Base-by-base conservation (phyloP, 345 rosid genomes). In the Citrus maxima region DNA sequence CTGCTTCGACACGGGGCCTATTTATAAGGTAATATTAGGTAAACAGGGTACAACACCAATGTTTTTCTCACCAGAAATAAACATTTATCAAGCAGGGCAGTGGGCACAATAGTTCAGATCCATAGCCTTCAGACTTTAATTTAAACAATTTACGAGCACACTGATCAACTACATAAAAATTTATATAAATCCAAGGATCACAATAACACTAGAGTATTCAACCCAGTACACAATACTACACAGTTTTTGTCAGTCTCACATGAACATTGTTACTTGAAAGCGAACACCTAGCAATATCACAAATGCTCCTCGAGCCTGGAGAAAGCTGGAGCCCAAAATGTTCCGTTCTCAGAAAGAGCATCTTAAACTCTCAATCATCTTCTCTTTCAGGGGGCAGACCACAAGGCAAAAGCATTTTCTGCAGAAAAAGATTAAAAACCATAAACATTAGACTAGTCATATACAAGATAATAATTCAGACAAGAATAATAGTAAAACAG, bases 351-450 rank as follows among this genome's bases (percentile, higher is more conserved):
- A 22, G 40, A 58, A 58, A 28, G 42, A 32, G 10, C 42, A 68
- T 54, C 18, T 12, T 46, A 12, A 46, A 46, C 51, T 30, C 61
- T 78, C 77, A 93, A 62, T 93, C 98, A 46, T 92, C 98, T 89
- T 92, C 98, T 88, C 98, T 92, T 78, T 95, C 97, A 1, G 96
- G 99, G 8, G 99, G 97, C 54, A 95, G 87, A 64, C 99, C 97
- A n/a, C 98, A 93, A 14, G 98, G 99, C 84, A 91, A 58, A 69
- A 93, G 99, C 98, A 96, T 94, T 96, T 96, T 96, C 97, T 96
- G 87, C 89, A 84, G 32, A 81, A 54, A 3, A 7, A 72, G 37
- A 19, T n/a, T 14, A 19, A 2, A 59, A 65, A 8, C n/a, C 34
- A 51, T 27, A 38, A 56, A 32, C 55, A 65, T 51, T n/a, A 34